Percentiles rank a stretch among this genome's conserved stretches.
These are phyloP conservation scores for Vitis hybrid DNA, from an alignment of 177 flowering plant genomes.

Conservation along the genomic window DNA sequence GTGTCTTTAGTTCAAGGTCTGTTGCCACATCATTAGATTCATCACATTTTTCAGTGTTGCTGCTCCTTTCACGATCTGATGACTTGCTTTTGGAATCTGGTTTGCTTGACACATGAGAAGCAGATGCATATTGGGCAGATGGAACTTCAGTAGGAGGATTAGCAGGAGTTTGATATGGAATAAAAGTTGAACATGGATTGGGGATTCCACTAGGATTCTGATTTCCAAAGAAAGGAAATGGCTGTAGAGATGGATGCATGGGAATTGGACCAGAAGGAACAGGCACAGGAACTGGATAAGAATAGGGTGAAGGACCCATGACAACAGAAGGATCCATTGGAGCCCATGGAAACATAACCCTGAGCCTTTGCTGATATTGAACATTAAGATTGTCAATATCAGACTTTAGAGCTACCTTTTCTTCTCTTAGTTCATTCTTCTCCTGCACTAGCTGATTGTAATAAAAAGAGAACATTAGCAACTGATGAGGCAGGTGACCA, in stretches of 20 bases:
- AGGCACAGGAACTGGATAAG: slow-evolving; percentile 69
- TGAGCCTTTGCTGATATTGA: slow-evolving; percentile 75
- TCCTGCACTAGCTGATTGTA: slow-evolving; percentile 72
- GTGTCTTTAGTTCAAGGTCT: slow-evolving; percentile 85
- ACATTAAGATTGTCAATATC: slow-evolving; percentile 73
- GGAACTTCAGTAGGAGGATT: slow-evolving; percentile 50
- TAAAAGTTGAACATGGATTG: slow-evolving; percentile 42
- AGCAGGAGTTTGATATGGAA: slow-evolving; percentile 53
- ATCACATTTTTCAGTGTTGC: slow-evolving; percentile 39
- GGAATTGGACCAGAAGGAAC: slow-evolving; percentile 70
- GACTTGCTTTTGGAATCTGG: slow-evolving; percentile 56
- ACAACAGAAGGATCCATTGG: slow-evolving; percentile 74
- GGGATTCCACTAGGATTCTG: slow-evolving; percentile 34
- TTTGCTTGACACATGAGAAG: slow-evolving; percentile 52
- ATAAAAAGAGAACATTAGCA: not conserved
- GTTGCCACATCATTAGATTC: slow-evolving; percentile 78
- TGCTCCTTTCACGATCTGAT: slow-evolving; percentile 36
- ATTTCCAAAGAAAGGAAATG: slow-evolving; percentile 58
- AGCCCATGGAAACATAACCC: slow-evolving; percentile 80
- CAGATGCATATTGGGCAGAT: slow-evolving; percentile 39
- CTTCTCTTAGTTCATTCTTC: slow-evolving; percentile 93
- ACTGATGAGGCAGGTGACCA: not conserved
- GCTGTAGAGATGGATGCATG: slow-evolving; percentile 78
- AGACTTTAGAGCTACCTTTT: slow-evolving; percentile 76
- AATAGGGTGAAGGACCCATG: slow-evolving; percentile 58